Evolutionary conservation across 1,284 basidiomycete genomes (phyloP), one percentile per base, ranked within the genome.

Genomic region (Rhodofomes roseus): DNA sequence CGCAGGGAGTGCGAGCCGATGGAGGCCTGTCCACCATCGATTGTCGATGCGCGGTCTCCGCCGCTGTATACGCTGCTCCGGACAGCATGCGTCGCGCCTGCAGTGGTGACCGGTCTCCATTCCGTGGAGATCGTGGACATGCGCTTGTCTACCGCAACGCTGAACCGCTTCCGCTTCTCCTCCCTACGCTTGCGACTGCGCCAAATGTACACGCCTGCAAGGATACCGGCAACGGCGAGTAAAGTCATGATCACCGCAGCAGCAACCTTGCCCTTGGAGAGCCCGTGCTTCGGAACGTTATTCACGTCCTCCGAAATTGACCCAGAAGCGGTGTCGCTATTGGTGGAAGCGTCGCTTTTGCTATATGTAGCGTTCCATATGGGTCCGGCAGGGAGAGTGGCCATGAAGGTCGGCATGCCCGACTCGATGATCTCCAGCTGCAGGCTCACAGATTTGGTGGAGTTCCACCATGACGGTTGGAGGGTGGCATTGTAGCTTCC

Each of bases 231-330:
- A 62, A 86, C 67, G 63, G 87, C 73, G 48, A 94, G 66, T 5
- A 92, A 76, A 0, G 91, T 87, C n/a, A 93, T 70, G 57, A 95
- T 74, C 58, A 93, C 81, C 11, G 89, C 93, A 1, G 89, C 94
- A 1, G 92, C 93, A 39, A 87, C 81, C 57, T 82, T 85, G 25
- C 92, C 93, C 62, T 79, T 83, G 25, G 81, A 75, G 25, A 81
- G 67, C n/a, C 23, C 46, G 0, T 74, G 70, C 25, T 76, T 71
- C 0, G 67, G 64, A 5, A 77, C 72, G 60, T 74, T 77, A 55
- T 78, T 73, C 48, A 77, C 73, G 23, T 67, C 54, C 48, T 70
- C 59, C 1, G 27, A 4, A 36, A 70, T 63, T 2, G 62, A 65
- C 8, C 62, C 66, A 27, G 62, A 63, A 4, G 65, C 41, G 16